These are phyloP conservation scores for Capsicum chinense DNA, from an alignment of 257 asterid species.

Conservation along the genomic window DNA sequence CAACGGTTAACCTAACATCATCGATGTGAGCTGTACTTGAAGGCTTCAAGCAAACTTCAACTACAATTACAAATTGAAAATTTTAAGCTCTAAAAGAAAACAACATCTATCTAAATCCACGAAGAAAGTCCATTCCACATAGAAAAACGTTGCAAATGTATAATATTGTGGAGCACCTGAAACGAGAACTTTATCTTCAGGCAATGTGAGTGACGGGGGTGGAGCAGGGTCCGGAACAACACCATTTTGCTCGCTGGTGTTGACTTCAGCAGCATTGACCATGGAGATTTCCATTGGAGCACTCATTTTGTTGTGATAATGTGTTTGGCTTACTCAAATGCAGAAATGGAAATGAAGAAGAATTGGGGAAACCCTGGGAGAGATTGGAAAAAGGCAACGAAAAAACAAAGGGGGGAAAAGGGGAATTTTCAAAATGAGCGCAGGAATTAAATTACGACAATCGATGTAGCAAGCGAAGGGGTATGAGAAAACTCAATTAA, in stretches of 20 bases:
- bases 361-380: slow-evolving; percentile 26
- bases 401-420: background rate
- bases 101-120: slow-evolving; percentile 19
- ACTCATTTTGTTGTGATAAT: slow-evolving; percentile 54
- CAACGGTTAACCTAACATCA: slow-evolving; percentile 72
- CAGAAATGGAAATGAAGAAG: slow-evolving; percentile 18
- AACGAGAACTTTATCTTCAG: slow-evolving; percentile 67
- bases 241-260: slow-evolving; percentile 48
- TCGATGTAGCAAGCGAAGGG: too few relatives aligned
- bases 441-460: slow-evolving; percentile 10
- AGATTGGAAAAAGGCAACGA: background rate
- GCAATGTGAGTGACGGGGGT: slow-evolving; percentile 36
- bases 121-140: slow-evolving; percentile 19
- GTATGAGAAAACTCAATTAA: too few relatives aligned
- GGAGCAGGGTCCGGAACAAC: slow-evolving; percentile 51
- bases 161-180: slow-evolving; percentile 54
- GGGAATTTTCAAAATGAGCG: background rate
- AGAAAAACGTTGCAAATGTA: background rate
- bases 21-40: slow-evolving; percentile 72
- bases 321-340: slow-evolving; percentile 25
- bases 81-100: slow-evolving; percentile 29
- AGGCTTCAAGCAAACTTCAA: slow-evolving; percentile 84
- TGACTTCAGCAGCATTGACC: slow-evolving; percentile 46
- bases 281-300: slow-evolving; percentile 83
- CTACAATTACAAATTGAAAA: slow-evolving; percentile 46